Base-by-base conservation (phyloP, 78 protist genomes). In the Dictyostelium intermedium region DNA sequence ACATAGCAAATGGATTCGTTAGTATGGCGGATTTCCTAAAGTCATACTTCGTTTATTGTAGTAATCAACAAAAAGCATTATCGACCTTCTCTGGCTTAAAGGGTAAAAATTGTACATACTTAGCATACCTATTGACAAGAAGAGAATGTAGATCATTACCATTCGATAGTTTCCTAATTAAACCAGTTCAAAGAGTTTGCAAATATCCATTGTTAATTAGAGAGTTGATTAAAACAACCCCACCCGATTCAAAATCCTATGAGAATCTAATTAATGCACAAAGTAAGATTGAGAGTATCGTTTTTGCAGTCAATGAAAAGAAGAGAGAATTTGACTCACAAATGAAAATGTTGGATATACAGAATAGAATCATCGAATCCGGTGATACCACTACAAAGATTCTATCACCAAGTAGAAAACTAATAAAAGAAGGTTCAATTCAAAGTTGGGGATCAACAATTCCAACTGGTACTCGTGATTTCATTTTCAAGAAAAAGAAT, bases 101-200 rank as follows among this genome's bases (percentile, higher is more conserved):
- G n/a, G 94, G 94, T n/a, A 89, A 89, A 70, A 89, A 89, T 16
- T 78, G 87, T 69, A 50, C 87, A 27, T 89, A 76, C 43, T 47
- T 89, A 25, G 94, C 86, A 5, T 89, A 78, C 60, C 82, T 89
- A 14, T 69, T 89, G 34, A 80, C 94, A 9, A n/a, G 94, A 80
- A 37, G 94, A 45, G 94, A 92, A 73, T 92, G 96, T 60, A 73
- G 96, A 13, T 72, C 82, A 11, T 32, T 92, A 14, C 87, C 91
- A 43, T 82, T 92, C 56, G 92, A 92, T n/a, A 82, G 87, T 43
- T 92, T 92, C 45, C n/a, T 92, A 41, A 92, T 92, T 41, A 92
- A 92, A 82, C 96, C 96, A 2, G 86, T 92, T 34, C 96, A 92
- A 56, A 78, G 96, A 70, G 92, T 84, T 47, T 92, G 96, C 23